Base-by-base conservation (phyloP, 2,329 filamentous ascomycete species). In the Alternaria arbusti region DNA sequence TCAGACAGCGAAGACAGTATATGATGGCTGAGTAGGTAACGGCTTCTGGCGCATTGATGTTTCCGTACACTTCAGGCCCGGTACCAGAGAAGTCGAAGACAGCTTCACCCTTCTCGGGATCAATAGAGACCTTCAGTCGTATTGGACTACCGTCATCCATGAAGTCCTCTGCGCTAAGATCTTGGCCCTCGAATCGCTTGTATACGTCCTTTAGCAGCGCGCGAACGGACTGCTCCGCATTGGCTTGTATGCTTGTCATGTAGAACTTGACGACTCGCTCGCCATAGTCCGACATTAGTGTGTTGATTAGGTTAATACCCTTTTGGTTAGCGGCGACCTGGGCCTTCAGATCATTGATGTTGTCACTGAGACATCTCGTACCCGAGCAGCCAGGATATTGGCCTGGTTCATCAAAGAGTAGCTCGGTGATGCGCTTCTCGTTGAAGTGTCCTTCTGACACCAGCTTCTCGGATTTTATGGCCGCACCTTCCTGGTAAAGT, bases 121-220 rank as follows among this genome's bases (percentile, higher is more conserved):
- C 88, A 67, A 96, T 96, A 1, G 88, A 90, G 11, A 96, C 86
- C 65, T 89, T 90, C 7, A 96, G 85, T 55, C 86, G 84, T 72
- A 96, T 95, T 0, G 92, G 91, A 10, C 87, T 91, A 25, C 93
- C 93, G 71, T 96, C 93, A 70, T 96, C 93, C 91, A 96, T 96
- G 82, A 90, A 93, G 74, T 97, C 93, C 1, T 90, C 84, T 0
- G 93, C 91, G 8, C 87, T 86, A 0, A 96, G 85, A n/a, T 91
- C 88, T 61, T 88, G 85, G 3, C 90, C 90, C 68, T 88, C 85
- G 69, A 93, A 92, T 23, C 88, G 85, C 65, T 86, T 86, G 72
- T 88, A 86, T n/a, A 95, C 89, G 4, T 87, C 84, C 73, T 91
- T 93, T 26, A 96, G 84, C 6, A 96, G 84, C 54, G 87, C 87